Evolutionary conservation across 306 rosid genomes (phyloP), one percentile per base, ranked within the genome.

Genomic region (Citrullus colocynthis): DNA sequence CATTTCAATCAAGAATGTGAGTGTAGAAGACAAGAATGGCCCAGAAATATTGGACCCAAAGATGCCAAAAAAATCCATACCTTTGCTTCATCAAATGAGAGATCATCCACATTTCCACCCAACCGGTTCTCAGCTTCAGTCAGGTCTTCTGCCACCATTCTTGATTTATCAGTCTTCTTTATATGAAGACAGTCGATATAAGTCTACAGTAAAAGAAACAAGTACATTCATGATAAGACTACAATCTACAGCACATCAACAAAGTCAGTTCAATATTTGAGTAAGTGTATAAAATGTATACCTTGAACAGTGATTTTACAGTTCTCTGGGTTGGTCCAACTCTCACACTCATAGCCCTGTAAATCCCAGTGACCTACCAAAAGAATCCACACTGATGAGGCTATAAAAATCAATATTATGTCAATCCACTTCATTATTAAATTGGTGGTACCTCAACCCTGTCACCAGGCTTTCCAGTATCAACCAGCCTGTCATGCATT

Each of bases 271-370:
- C 28, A 12, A 75, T 41, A 28, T 8, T 10, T 18, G 36, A 62
- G 30, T 14, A 60, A 76, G 41, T 39, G 51, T 20, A 57, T 14
- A 24, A 15, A 77, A 72, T 34, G 61, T 81, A 32, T 78, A 85
- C 99, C 93, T 92, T 95, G 87, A 95, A 95, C 81, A 92, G 81
- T 83, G 99, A 92, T 85, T 92, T 95, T 20, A 95, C 99, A 80
- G 97, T 88, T 84, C 99, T 92, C 80, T 95, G 99, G 24, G 96
- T 83, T 41, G 99, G 90, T 85, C 99, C 99, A 85, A 95, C 86
- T 87, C 99, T 92, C 42, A 95, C 92, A 48, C 81, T 92, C 99
- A 95, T 95, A 28, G 99, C 99, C 85, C 99, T 86, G 80, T 90
- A 95, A 56, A 95, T 87, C 79, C 97, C 99, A 66, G 99, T 92